These are phyloP conservation scores for Lodderomyces parapsilosis DNA, from an alignment of 1,139 yeast genomes.

Conservation along the genomic window DNA sequence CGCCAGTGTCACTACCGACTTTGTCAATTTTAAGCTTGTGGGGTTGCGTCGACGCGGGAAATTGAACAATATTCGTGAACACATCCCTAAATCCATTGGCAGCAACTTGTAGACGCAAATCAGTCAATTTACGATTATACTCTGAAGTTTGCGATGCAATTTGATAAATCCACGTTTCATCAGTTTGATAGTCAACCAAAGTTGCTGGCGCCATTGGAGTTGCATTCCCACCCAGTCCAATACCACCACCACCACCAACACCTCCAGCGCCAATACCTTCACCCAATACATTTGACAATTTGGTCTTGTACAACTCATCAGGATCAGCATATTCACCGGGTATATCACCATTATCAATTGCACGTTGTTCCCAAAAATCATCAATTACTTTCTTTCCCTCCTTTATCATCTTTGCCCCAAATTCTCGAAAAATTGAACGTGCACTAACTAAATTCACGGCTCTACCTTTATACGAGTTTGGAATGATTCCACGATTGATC, in stretches of 20 bases:
- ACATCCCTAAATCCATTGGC: constrained; percentile 71
- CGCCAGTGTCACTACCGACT: constrained; percentile 14
- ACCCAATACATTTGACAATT: constrained; percentile 17
- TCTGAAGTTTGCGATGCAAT: constrained; percentile 76
- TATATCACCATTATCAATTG: constrained; percentile 69
- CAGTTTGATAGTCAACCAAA: constrained; percentile 48
- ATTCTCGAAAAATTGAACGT: constrained; percentile 82
- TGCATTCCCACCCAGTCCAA: constrained; percentile 21
- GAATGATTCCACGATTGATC: constrained; percentile 78
- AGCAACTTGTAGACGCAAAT: constrained; percentile 56
- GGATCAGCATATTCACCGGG: constrained; percentile 84
- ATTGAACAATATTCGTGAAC: constrained; percentile 76
- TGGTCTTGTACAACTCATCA: constrained; percentile 41
- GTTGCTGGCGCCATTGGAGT: constrained; percentile 43
- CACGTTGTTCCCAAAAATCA: constrained; percentile 83
- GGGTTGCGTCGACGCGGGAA: constrained; percentile 83
- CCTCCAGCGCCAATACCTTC: constrained; percentile 15
- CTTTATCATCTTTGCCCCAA: constrained; percentile 80
- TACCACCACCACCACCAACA: constrained; percentile 11
- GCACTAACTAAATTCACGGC: constrained; percentile 91
- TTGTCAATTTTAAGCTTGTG: constrained; percentile 25
- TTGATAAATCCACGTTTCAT: constrained; percentile 84
- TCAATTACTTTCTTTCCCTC: constrained; percentile 82
- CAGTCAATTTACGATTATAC: constrained; percentile 61
- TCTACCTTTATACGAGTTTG: constrained; percentile 88